Evolutionary conservation across 2,329 filamentous ascomycete species (phyloP), one percentile per base, ranked within the genome.

Genomic region (Phaeosphaeriaceae sp.): DNA sequence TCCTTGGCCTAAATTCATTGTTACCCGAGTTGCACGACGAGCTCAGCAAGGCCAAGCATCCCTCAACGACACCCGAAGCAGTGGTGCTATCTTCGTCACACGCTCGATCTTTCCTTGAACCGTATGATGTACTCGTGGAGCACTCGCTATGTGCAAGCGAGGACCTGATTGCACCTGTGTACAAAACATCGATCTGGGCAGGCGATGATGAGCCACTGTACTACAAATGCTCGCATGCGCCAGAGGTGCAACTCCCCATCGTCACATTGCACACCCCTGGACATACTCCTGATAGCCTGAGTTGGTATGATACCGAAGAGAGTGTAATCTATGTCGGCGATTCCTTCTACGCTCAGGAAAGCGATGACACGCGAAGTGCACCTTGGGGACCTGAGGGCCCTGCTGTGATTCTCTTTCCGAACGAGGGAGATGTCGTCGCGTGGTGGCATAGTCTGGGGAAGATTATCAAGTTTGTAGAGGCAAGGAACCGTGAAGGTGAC

Each of bases 221-320:
- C 9, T 42, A 42, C 15, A 19, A 7, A 20, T 20, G 19, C 20
- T 7, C 40, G 3, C 1, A 7, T 10, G 40, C 13, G 2, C 7
- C 6, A 7, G 27, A 36, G 2, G 48, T 58, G 46, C 19, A n/a
- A 1, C 25, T 63, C 4, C 58, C 58, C 4, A 36, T 58, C 21
- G 40, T 47, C 2, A 61, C 58, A 2, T 25, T 63, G 42, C 56
- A 58, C 10, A 63, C 58, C 2, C 61, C 61, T 1, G 61, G 61
- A 17, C 61, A 63, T 44, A 63, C 61, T 15, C 58, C 61, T 0
- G 61, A 63, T 13, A 58, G 58, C 13, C 61, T 63, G 11, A 51
- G 46, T 33, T 61, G 57, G 57, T 58, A 47, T 31, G 58, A 61
- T 20, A 15, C 19, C 1, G 52, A 53, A 3, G 60, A 60, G 47